Conservation (phyloP, 495 filamentous ascomycete genomes). For the Tetracladium marchalianum region DNA sequence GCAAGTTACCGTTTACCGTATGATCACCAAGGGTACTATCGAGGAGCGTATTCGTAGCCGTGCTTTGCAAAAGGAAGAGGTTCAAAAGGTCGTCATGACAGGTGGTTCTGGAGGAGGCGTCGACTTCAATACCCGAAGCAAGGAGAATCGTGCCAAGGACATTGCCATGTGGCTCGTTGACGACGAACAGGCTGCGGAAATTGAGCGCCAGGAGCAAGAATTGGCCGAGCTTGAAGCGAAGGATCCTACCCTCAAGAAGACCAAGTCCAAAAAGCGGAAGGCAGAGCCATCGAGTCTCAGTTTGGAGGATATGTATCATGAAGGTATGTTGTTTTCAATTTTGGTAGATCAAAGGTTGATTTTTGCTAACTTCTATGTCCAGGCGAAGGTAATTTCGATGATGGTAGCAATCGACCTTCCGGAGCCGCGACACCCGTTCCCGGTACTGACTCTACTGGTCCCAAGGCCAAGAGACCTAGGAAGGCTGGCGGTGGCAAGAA, state of each 20-base stretch:
- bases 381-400: constrained; percentile 94
- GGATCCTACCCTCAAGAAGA: constrained; percentile 42
- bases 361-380: constrained; percentile 6
- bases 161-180: constrained; percentile 96
- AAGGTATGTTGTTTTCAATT: constrained; percentile 53
- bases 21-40: constrained; percentile 95
- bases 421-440: constrained; percentile 74
- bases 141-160: constrained; percentile 88
- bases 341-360: constrained; percentile 15
- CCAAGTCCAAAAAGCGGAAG: constrained; percentile 62
- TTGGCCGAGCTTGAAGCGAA: constrained; percentile 47
- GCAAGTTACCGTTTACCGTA: constrained; percentile 93
- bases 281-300: constrained; percentile 50
- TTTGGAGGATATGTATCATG: constrained; percentile 96
- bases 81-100: constrained; percentile 96
- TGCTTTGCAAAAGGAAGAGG: constrained; percentile 96
- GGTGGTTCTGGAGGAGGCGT: constrained; percentile 75
- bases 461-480: constrained; percentile 39
- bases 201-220: constrained; percentile 83
- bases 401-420: constrained; percentile 66
- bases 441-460: constrained; percentile 27
- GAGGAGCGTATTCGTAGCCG: constrained; percentile 98
- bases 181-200: constrained; percentile 84
- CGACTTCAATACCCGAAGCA: constrained; percentile 84
- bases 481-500: constrained; percentile 45